A percentile compares a stretch with the other conserved stretches of the same genome.
phyloP scores from a whole-genome alignment of 495 filamentous ascomycete species.

The Aspergillus cavernicola region DNA sequence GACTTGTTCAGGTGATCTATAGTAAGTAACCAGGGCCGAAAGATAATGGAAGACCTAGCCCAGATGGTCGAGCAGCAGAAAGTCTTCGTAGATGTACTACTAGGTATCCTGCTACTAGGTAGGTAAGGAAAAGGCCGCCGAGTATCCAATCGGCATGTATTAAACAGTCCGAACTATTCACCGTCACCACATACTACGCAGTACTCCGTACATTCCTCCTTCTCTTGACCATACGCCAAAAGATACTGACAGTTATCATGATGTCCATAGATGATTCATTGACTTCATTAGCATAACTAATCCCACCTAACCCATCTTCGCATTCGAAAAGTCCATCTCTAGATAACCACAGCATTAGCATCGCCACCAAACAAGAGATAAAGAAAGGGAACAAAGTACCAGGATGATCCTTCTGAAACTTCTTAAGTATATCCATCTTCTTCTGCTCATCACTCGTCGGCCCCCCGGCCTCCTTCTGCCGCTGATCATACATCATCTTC shows the following conservation, averaged over 20 bases:
- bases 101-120: too few relatives aligned
- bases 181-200: too few relatives aligned
- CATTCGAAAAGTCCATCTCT: constrained; percentile 51
- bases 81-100: too few relatives aligned
- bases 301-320: constrained; percentile 35
- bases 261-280: constrained; percentile 9
- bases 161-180: too few relatives aligned
- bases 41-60: too few relatives aligned
- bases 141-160: too few relatives aligned
- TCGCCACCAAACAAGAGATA: constrained; percentile 8
- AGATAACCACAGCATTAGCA: constrained; percentile 3
- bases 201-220: too few relatives aligned
- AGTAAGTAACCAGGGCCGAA: too few relatives aligned
- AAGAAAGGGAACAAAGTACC: constrained; percentile 65
- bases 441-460: constrained; percentile 87
- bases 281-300: constrained; percentile 23
- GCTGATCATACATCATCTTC: constrained; percentile 99
- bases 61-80: too few relatives aligned
- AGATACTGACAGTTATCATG: neutral
- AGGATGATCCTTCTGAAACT: constrained; percentile 81
- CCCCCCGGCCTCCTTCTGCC: constrained; percentile 89
- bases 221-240: too few relatives aligned
- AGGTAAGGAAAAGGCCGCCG: too few relatives aligned
- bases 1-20: too few relatives aligned
- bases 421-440: constrained; percentile 87